These are phyloP conservation scores for Phaeosphaeriaceae sp. DNA, from an alignment of 2,329 filamentous ascomycete genomes.

Conservation along the genomic window DNA sequence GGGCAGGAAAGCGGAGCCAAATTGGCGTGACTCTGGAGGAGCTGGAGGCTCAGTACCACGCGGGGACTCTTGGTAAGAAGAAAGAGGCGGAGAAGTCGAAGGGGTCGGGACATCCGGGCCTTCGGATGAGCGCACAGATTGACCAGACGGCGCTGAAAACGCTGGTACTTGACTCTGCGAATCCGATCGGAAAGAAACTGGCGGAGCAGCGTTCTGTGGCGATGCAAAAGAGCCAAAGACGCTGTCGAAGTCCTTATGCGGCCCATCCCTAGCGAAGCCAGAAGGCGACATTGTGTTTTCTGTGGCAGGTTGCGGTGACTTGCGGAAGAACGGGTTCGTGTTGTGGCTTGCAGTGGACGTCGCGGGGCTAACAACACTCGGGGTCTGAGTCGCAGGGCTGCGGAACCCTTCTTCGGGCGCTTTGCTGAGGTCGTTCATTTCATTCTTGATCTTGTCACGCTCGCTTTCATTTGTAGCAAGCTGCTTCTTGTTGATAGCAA, in stretches of 20 bases:
- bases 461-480: slow-evolving; percentile 87
- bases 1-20: slow-evolving; percentile 78
- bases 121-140: slow-evolving; percentile 54
- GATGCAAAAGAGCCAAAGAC: slow-evolving; percentile 75
- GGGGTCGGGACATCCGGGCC: slow-evolving; percentile 64
- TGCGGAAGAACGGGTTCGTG: slow-evolving; percentile 95
- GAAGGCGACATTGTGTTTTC: slow-evolving; percentile 60
- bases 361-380: slow-evolving; percentile 71
- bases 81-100: slow-evolving; percentile 68
- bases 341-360: slow-evolving; percentile 68
- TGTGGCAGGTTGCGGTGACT: slow-evolving; percentile 56
- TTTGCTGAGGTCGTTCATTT: slow-evolving; percentile 74
- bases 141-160: slow-evolving; percentile 51
- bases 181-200: slow-evolving; percentile 68
- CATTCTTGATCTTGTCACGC: slow-evolving; percentile 82
- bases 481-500: slow-evolving; percentile 99
- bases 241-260: slow-evolving; percentile 72
- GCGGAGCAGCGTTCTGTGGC: slow-evolving; percentile 55
- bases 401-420: slow-evolving; percentile 62
- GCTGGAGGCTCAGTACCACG: slow-evolving; percentile 66
- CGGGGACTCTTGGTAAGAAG: slow-evolving; percentile 61
- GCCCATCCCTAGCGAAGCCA: slow-evolving; percentile 52
- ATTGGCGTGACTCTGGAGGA: slow-evolving; percentile 76
- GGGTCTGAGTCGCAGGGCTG: slow-evolving; percentile 37
- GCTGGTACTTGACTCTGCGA: slow-evolving; percentile 46